phyloP scores from a whole-genome alignment of 2,329 filamentous ascomycete species.

The Talaromyces sp. region DNA sequence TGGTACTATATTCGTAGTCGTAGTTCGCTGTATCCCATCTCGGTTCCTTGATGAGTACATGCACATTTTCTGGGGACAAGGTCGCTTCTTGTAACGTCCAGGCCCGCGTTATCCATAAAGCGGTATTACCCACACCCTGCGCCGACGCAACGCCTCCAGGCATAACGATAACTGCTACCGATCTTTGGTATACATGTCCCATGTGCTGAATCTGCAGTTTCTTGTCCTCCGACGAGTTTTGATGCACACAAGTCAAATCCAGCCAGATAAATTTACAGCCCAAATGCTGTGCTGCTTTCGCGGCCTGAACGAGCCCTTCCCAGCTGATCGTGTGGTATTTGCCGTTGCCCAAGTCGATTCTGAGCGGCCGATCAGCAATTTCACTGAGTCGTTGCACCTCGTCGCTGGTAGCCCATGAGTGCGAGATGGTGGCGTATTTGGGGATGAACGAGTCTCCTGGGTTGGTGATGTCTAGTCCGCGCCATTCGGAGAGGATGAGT shows the following conservation, averaged over 20 bases:
- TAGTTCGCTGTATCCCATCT: constrained; percentile 2
- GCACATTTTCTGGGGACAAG: constrained; percentile 4
- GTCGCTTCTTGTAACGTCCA: constrained; percentile 14
- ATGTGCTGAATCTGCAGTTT: constrained; percentile 13
- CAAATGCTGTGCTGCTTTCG: constrained; percentile 7
- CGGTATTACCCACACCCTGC: background rate
- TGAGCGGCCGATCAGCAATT: background rate
- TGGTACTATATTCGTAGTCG: background rate
- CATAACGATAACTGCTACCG: constrained; percentile 5
- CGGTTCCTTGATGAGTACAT: constrained; percentile 3
- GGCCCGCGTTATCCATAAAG: constrained; percentile 11
- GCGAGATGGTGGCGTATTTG: constrained; percentile 13
- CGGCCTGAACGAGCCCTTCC: constrained; percentile 8
- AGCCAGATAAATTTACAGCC: constrained; percentile 4
- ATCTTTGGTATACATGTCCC: constrained; percentile 8
- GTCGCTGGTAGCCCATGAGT: constrained; percentile 7
- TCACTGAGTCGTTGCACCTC: constrained; percentile 5
- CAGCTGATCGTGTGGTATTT: constrained; percentile 9
- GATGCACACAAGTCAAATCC: constrained; percentile 7
- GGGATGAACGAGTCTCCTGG: background rate
- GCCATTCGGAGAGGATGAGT: constrained; percentile 11
- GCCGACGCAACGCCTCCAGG: constrained; percentile 8
- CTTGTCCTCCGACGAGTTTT: constrained; percentile 7
- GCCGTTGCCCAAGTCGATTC: constrained; percentile 1
- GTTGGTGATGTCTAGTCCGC: constrained; percentile 7